These are phyloP conservation scores for Lithospermum erythrorhizon DNA, from an alignment of 257 asterid genomes.

Conservation along the genomic window DNA sequence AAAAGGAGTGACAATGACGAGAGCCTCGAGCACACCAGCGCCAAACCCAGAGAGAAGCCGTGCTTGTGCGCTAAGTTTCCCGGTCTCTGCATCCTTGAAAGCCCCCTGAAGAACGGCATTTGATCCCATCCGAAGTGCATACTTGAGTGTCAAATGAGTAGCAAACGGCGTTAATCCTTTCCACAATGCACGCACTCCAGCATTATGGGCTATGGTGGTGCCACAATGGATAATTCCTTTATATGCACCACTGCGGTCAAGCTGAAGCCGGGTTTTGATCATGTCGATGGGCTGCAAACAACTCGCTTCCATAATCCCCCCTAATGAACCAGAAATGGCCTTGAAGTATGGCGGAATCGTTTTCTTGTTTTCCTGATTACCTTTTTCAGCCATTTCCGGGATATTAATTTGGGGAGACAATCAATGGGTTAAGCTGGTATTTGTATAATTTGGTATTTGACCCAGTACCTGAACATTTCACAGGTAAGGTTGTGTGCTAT, in stretches of 20 bases:
- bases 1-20: conserved; percentile 85
- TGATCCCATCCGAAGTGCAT: conserved; percentile 94
- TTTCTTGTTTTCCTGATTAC: conserved; percentile 13
- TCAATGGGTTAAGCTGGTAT: no score
- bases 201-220: conserved; percentile 43
- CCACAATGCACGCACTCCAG: conserved; percentile 88
- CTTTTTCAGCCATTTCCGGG: conserved; percentile 36
- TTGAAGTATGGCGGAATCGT: conserved; percentile 83
- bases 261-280: conserved; percentile 93
- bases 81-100: conserved; percentile 70
- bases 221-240: conserved; percentile 86
- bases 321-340: conserved; percentile 86
- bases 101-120: conserved; percentile 81
- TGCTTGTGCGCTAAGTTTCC: conserved; percentile 62
- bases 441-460: no score
- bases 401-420: background rate
- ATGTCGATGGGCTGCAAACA: conserved; percentile 95
- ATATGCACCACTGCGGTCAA: conserved; percentile 76
- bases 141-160: conserved; percentile 84
- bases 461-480: no score
- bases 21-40: conserved; percentile 98
- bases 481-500: no score
- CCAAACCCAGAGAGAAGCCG: conserved; percentile 86
- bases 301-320: conserved; percentile 81
- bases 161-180: conserved; percentile 96